A percentile compares a stretch with the other conserved stretches of the same genome.
These are phyloP conservation scores for Alnus glutinosa DNA, from an alignment of 306 rosid genomes.

Conservation along the genomic window DNA sequence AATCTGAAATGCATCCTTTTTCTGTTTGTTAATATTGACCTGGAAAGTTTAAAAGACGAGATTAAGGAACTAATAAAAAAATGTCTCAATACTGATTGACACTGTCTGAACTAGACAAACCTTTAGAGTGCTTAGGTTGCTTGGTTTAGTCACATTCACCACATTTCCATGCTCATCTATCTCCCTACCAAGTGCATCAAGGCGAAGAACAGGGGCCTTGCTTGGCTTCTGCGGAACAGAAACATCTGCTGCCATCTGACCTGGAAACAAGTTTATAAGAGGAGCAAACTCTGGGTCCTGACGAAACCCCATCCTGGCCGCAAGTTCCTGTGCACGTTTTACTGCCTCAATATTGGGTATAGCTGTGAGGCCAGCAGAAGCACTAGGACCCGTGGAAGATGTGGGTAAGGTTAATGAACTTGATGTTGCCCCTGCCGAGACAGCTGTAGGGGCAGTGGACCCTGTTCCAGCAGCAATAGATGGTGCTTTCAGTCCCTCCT, in stretches of 20 bases:
- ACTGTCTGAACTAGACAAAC: constrained; percentile 41
- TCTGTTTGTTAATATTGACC: constrained; percentile 96
- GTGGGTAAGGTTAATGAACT: constrained; percentile 46
- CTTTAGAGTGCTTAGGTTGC: constrained; percentile 91
- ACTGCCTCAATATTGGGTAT: constrained; percentile 72
- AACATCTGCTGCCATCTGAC: constrained; percentile 62
- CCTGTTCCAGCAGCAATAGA: constrained; percentile 33
- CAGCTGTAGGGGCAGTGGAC: constrained; percentile 32
- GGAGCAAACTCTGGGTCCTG: constrained; percentile 98
- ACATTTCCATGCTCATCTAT: constrained; percentile 90
- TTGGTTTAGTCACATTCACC: constrained; percentile 74
- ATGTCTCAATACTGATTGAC: constrained; percentile 4
- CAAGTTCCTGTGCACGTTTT: constrained; percentile 89
- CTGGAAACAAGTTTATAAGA: constrained; percentile 82
- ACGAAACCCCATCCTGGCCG: constrained; percentile 93
- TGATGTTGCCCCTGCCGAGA: constrained; percentile 37
- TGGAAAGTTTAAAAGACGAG: constrained; percentile 36
- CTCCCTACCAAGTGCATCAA: constrained; percentile 96
- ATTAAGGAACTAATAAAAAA: neutral
- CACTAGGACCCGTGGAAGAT: constrained; percentile 32
- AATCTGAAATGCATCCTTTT: constrained; percentile 91
- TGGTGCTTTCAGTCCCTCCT: constrained; percentile 44
- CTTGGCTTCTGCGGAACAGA: constrained; percentile 73
- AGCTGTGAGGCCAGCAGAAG: constrained; percentile 43
- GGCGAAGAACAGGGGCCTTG: constrained; percentile 94